Evolutionary conservation across 257 asterid genomes (phyloP), one percentile per base, ranked within the genome.

Genomic region (Rauvolfia tetraphylla): DNA sequence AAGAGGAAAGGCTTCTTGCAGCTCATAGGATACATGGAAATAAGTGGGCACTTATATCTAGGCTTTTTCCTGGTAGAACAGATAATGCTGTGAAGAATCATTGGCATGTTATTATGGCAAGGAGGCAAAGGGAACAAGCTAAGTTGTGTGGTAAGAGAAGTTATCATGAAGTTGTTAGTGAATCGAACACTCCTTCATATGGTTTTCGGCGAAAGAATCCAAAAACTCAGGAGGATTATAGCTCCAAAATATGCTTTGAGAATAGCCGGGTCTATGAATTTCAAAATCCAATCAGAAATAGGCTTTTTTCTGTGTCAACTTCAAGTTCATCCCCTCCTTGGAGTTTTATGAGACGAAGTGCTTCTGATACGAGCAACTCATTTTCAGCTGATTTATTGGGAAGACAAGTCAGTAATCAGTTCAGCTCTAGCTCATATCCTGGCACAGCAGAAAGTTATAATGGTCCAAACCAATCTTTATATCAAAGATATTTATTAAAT

Each of bases 21-120:
- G 98, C 96, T 75, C 98, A 93, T 72, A 72, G 90, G 73, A 76
- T 92, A 20, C 97, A 93, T 78, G 98, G 98, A 8, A 93, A 93
- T 75, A 94, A 89, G 71, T 94, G 98, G 98, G 94, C 98, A 34
- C 82, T 92, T 7, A 94, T 94, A 62, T 92, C 98, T 61, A 84
- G 97, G 79, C 88, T 92, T 82, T 94, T 94, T 63, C 97, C 98
- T 1, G 98, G 98, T 66, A 80, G 98, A 84, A 94, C 98, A 41
- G 98, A 94, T 63, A 94, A 94, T 83, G 97, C 98, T 9, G 98
- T 93, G 12, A 93, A 93, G 83, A 93, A 93, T 79, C 98, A 93
- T 76, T 92, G 98, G 98, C 98, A 93, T 81, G 98, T 92, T 1
- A 79, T 93, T 23, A 92, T 92, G 97, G 98, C 98, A 25, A 89